These are phyloP conservation scores for Eucalyptus urophylla DNA, from an alignment of 345 rosid species.

Conservation along the genomic window DNA sequence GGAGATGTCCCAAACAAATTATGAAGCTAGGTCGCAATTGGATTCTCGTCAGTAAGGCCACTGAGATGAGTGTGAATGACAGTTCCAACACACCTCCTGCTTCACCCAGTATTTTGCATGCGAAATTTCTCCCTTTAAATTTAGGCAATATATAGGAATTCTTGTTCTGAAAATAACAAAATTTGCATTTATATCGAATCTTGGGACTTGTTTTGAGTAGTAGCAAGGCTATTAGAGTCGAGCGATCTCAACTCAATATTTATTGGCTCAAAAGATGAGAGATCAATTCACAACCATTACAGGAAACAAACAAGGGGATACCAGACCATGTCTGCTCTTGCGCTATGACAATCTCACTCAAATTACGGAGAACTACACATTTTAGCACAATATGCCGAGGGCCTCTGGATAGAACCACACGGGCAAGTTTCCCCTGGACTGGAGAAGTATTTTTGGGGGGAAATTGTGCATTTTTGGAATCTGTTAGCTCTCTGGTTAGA, in stretches of 20 bases:
- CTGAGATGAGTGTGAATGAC: background rate
- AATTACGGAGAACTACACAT: background rate
- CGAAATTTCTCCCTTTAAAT: too few relatives aligned
- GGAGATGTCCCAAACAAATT: background rate
- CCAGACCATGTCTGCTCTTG: background rate
- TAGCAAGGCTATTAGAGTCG: background rate
- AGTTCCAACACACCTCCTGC: fast-evolving
- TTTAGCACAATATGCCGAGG: too few relatives aligned
- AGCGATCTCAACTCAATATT: background rate
- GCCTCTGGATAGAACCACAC: background rate
- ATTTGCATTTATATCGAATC: background rate
- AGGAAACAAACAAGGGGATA: background rate
- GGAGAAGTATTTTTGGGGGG: too few relatives aligned
- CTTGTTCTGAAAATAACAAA: background rate
- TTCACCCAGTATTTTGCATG: background rate
- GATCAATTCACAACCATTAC: background rate
- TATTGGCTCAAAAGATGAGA: background rate
- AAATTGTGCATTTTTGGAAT: too few relatives aligned
- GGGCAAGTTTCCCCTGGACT: background rate
- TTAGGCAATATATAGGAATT: background rate
- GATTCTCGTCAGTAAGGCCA: background rate
- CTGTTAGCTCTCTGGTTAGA: too few relatives aligned
- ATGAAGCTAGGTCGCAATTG: background rate
- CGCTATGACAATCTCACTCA: background rate
- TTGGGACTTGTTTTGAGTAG: background rate